phyloP scores from a whole-genome alignment of 148 eudicot genomes.

The Amaranthus hypochondriacus region DNA sequence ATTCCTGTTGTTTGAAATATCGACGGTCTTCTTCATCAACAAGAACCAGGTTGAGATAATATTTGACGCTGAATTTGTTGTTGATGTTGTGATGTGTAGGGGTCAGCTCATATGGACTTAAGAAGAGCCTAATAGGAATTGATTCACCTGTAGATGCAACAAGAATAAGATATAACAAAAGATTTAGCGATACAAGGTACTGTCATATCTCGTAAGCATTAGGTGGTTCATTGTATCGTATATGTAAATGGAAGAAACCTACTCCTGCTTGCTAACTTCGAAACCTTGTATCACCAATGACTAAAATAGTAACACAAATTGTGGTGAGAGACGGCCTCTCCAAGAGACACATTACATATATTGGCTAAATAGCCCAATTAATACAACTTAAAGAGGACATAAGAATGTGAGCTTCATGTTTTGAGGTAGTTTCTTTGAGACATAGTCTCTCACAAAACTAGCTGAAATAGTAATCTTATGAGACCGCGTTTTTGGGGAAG shows the following conservation, averaged over 20 bases:
- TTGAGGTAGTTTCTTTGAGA: too few relatives aligned
- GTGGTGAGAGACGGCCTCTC: too few relatives aligned
- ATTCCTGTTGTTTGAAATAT: slow-evolving; percentile 94
- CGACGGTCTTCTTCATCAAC: slow-evolving; percentile 99
- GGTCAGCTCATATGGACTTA: slow-evolving; percentile 94
- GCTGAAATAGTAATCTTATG: too few relatives aligned
- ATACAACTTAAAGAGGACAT: too few relatives aligned
- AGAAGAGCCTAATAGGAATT: slow-evolving; percentile 82
- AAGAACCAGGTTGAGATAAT: slow-evolving; percentile 83
- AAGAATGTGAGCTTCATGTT: too few relatives aligned
- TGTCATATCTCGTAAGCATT: neutral
- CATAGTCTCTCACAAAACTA: too few relatives aligned
- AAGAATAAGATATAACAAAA: slow-evolving; percentile 1
- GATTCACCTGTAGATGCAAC: slow-evolving; percentile 69
- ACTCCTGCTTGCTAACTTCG: neutral
- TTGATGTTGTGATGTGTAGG: slow-evolving; percentile 92
- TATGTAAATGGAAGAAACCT: neutral
- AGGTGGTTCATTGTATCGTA: neutral
- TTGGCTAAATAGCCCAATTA: too few relatives aligned
- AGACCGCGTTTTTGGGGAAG: too few relatives aligned
- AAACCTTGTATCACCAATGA: neutral
- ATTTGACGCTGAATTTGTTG: slow-evolving; percentile 97
- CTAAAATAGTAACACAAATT: neutral
- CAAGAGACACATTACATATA: too few relatives aligned
- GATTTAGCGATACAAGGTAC: neutral